phyloP scores from a whole-genome alignment of 192 early-diverging fungal species.

The Coemansia sp. region DNA sequence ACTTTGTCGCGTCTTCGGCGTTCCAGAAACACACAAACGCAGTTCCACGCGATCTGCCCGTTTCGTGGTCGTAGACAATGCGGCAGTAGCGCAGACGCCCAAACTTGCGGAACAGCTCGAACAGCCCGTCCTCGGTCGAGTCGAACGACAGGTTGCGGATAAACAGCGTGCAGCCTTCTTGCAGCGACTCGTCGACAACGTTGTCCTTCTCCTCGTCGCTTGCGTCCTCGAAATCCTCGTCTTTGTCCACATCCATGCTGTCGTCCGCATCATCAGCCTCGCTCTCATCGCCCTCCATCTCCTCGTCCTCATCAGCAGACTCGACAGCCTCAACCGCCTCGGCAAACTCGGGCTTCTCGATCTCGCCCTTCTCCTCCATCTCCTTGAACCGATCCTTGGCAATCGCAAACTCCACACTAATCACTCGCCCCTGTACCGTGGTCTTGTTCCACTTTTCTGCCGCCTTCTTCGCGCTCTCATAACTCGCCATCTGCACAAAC shows the following conservation, averaged over 20 bases:
- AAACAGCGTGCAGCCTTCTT: constrained; percentile 79
- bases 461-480: constrained; percentile 68
- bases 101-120: constrained; percentile 54
- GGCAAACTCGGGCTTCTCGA: constrained; percentile 41
- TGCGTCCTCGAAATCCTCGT: constrained; percentile 16
- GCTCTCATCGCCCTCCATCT: constrained; percentile 41
- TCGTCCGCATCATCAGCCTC: constrained; percentile 32
- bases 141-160: constrained; percentile 92
- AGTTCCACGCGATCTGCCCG: constrained; percentile 87
- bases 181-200: constrained; percentile 57
- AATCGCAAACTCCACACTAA: constrained; percentile 84
- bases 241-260: constrained; percentile 43
- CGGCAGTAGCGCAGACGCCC: constrained; percentile 72
- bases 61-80: constrained; percentile 79
- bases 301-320: constrained; percentile 3
- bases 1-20: constrained; percentile 68
- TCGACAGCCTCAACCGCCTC: constrained; percentile 35
- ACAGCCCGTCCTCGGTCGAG: constrained; percentile 77
- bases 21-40: constrained; percentile 88
- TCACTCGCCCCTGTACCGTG: constrained; percentile 66
- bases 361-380: constrained; percentile 60
- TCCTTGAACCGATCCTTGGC: constrained; percentile 71
- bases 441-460: constrained; percentile 71
- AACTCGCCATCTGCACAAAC: constrained; percentile 81
- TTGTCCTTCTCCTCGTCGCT: constrained; percentile 25